Percentiles rank a stretch among this genome's conserved stretches.
Evolutionary conservation across 2,329 filamentous ascomycete genomes (phyloP).

Genomic region (Aspergillus novoparasiticus): DNA sequence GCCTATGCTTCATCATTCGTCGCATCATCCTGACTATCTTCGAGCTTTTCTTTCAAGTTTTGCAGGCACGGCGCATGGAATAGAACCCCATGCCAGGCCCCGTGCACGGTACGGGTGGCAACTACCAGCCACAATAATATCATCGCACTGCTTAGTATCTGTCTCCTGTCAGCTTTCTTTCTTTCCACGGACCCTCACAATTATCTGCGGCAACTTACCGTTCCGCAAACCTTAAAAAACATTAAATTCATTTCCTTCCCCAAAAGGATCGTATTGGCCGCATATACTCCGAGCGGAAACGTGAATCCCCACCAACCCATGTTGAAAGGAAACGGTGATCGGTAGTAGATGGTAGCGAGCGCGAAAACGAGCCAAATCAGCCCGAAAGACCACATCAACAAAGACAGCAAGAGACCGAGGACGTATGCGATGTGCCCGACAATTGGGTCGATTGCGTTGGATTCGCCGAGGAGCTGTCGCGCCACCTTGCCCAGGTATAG

Average conservation of each 20-base stretch:
- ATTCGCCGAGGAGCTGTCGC: slow-evolving; percentile 43
- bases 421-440: slow-evolving; percentile 61
- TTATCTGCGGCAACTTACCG: slow-evolving; percentile 28
- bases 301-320: slow-evolving; percentile 64
- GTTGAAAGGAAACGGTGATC: slow-evolving; percentile 56
- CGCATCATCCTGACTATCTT: slow-evolving; percentile 7
- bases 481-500: slow-evolving; percentile 52
- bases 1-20: not conserved
- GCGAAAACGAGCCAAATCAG: slow-evolving; percentile 60
- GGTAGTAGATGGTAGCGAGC: slow-evolving; percentile 47
- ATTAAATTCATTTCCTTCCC: slow-evolving; percentile 52
- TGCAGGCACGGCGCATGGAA: slow-evolving; percentile 55
- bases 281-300: slow-evolving; percentile 58
- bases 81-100: slow-evolving; percentile 49
- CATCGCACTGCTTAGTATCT: slow-evolving; percentile 51
- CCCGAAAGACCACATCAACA: slow-evolving; percentile 61
- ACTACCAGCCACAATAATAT: slow-evolving; percentile 56
- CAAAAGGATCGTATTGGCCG: slow-evolving; percentile 38
- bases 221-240: slow-evolving; percentile 58
- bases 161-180: not conserved
- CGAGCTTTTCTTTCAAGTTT: slow-evolving; percentile 31
- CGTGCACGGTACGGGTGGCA: slow-evolving; percentile 46
- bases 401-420: slow-evolving; percentile 55
- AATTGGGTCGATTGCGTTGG: slow-evolving; percentile 38
- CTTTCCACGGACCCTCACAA: not conserved